Evolutionary conservation across 768 basidiomycete species (phyloP).

Genomic region (Gloeopeniophorella convolvens): DNA sequence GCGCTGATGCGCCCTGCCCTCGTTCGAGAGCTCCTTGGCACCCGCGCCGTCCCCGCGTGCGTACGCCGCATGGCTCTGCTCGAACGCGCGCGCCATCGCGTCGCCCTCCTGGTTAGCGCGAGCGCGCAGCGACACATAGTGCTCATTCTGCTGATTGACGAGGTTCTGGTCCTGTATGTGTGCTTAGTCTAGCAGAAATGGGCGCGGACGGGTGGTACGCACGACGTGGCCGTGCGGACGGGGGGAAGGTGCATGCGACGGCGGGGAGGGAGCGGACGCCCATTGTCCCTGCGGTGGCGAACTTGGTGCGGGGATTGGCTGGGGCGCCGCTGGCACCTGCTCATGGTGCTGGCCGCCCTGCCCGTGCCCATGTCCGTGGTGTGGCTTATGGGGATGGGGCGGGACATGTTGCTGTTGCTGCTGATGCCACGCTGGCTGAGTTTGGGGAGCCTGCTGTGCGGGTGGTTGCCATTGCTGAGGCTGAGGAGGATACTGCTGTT

Average conservation of each 20-base stretch:
- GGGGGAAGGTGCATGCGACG: not conserved
- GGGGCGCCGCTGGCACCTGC: not conserved
- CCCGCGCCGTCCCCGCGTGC: constrained; percentile 60
- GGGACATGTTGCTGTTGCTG: constrained; percentile 11
- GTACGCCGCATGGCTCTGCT: constrained; percentile 73
- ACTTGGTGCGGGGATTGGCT: not conserved
- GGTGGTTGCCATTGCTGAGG: constrained; percentile 15
- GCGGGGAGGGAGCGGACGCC: not conserved
- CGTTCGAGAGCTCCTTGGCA: constrained; percentile 74
- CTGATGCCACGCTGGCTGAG: not conserved
- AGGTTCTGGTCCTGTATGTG: constrained; percentile 44
- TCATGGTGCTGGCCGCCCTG: constrained; percentile 16
- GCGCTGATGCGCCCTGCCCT: constrained; percentile 74
- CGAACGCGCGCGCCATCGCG: constrained; percentile 63
- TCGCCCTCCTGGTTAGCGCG: constrained; percentile 77
- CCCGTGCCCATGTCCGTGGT: constrained; percentile 17
- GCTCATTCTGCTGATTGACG: constrained; percentile 58
- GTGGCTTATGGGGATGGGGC: constrained; percentile 21
- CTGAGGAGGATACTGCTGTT: constrained; percentile 6
- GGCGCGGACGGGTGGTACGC: constrained; percentile 7
- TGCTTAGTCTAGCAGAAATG: not conserved
- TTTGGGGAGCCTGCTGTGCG: constrained; percentile 15
- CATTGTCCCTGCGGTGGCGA: not conserved
- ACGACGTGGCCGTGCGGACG: constrained; percentile 16
- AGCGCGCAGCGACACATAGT: constrained; percentile 66